Evolutionary conservation across 177 flowering plant species (phyloP).

Genomic region (Vitis hybrid): DNA sequence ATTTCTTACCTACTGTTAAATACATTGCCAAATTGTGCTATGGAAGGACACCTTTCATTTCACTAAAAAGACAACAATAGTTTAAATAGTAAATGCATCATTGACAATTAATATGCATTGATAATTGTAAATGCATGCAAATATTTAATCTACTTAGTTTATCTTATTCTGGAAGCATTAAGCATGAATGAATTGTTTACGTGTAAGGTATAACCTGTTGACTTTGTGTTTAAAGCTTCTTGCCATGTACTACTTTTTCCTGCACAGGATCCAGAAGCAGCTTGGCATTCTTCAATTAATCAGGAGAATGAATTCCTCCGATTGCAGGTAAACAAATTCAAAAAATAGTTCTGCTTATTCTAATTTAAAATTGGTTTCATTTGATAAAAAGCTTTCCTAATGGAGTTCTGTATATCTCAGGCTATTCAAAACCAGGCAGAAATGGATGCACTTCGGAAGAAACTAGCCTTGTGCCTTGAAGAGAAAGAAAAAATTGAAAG

Average conservation of each 20-base stretch:
- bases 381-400: background rate
- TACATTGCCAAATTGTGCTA: too few relatives aligned
- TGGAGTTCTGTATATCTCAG: constrained; percentile 34
- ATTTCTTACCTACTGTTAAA: too few relatives aligned
- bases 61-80: too few relatives aligned
- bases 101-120: too few relatives aligned
- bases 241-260: background rate
- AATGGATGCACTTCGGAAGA: constrained; percentile 63
- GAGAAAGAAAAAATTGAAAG: constrained; percentile 79
- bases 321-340: constrained; percentile 60
- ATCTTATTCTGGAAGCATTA: too few relatives aligned
- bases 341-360: background rate
- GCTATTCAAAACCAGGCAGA: constrained; percentile 87
- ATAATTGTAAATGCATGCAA: too few relatives aligned
- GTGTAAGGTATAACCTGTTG: background rate
- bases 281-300: constrained; percentile 51
- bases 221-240: background rate
- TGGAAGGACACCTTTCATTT: too few relatives aligned
- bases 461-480: constrained; percentile 55
- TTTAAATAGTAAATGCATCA: too few relatives aligned
- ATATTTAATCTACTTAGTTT: too few relatives aligned
- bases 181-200: too few relatives aligned
- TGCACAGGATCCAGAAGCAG: constrained; percentile 50
- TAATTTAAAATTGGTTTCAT: background rate
- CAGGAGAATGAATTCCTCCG: constrained; percentile 92